Evolutionary conservation across 2,329 filamentous ascomycete genomes (phyloP).

Genomic region (Fusarium sp.): DNA sequence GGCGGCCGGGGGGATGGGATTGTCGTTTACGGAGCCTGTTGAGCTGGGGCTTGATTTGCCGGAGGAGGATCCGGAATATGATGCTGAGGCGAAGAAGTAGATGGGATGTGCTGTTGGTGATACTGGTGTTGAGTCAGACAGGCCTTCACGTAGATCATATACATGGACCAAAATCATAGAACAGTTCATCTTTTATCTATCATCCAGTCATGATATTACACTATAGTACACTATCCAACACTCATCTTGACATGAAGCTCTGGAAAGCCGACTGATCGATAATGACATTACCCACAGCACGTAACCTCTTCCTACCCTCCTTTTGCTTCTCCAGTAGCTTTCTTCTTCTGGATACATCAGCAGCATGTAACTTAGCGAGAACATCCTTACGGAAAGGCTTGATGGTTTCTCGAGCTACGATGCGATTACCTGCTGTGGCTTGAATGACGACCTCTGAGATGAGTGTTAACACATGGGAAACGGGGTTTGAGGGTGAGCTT

Average conservation of each 20-base stretch:
- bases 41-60: constrained; percentile 53
- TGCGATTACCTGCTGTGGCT: constrained; percentile 81
- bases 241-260: constrained; percentile 84
- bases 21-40: constrained; percentile 49
- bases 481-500: neutral
- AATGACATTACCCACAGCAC: constrained; percentile 87
- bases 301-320: constrained; percentile 87
- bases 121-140: neutral
- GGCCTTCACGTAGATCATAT: neutral
- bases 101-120: neutral
- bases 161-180: neutral
- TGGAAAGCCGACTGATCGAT: constrained; percentile 98
- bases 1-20: constrained; percentile 48
- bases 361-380: constrained; percentile 89
- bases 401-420: constrained; percentile 92
- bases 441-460: constrained; percentile 86
- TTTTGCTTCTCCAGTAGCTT: constrained; percentile 98
- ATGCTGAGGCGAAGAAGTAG: constrained; percentile 1
- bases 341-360: constrained; percentile 81
- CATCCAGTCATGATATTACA: constrained; percentile 27
- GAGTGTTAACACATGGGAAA: neutral
- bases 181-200: neutral
- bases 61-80: constrained; percentile 38
- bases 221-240: constrained; percentile 24
- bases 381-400: constrained; percentile 98